Evolutionary conservation across 208 protist genomes (phyloP).

Genomic region (Acanthamoeba divionensis): DNA sequence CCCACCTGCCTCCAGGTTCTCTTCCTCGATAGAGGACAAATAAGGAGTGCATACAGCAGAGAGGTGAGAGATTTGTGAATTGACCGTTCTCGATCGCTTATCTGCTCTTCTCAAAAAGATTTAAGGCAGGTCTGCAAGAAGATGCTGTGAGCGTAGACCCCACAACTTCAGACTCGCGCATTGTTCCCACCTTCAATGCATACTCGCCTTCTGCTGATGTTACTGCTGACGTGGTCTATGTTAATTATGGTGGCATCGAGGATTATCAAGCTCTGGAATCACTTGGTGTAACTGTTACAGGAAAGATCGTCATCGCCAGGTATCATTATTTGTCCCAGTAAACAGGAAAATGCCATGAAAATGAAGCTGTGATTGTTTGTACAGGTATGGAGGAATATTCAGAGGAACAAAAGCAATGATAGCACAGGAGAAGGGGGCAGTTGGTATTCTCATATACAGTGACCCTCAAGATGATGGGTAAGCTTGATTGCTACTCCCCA

Average conservation of each 20-base stretch:
- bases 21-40: no score
- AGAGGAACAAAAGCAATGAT: slow-evolving; percentile 47
- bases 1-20: neutral
- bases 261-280: neutral
- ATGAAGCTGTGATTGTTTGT: neutral
- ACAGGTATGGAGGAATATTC: slow-evolving; percentile 3
- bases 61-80: neutral
- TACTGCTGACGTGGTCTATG: slow-evolving; percentile 32
- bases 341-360: neutral
- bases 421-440: neutral
- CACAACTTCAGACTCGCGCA: neutral
- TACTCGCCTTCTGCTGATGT: slow-evolving; percentile 25
- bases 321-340: neutral
- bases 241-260: slow-evolving; percentile 52
- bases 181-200: slow-evolving; percentile 49
- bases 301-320: slow-evolving; percentile 47
- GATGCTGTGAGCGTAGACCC: slow-evolving; percentile 13
- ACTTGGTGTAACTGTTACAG: neutral
- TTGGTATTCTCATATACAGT: slow-evolving; percentile 37
- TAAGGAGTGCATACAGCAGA: neutral
- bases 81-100: neutral
- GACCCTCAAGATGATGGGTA: slow-evolving; percentile 52
- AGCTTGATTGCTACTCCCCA: no score
- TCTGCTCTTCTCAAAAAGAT: neutral
- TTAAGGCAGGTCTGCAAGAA: neutral